phyloP scores from a whole-genome alignment of 1,139 yeast genomes.

The Diutina neorugosa region DNA sequence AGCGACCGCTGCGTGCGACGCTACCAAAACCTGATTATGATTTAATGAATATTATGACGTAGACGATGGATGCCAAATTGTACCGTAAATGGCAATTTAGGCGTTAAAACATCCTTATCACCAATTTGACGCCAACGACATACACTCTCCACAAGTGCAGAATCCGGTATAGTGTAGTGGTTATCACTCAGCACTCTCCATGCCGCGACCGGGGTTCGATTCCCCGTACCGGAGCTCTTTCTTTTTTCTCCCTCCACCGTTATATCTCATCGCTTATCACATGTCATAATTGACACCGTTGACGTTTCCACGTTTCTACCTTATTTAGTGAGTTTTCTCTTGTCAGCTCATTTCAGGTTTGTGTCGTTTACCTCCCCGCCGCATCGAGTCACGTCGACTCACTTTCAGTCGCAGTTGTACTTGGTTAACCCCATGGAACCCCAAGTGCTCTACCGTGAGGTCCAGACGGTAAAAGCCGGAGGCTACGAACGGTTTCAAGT shows the following conservation, averaged over 20 bases:
- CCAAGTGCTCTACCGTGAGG: neutral
- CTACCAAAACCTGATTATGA: constrained; percentile 12
- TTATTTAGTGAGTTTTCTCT: no score
- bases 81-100: no score
- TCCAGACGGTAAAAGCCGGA: constrained; percentile 1
- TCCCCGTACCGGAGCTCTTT: constrained; percentile 3
- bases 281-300: neutral
- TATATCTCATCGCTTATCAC: neutral
- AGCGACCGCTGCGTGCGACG: constrained; percentile 26
- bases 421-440: neutral
- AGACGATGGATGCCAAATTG: neutral
- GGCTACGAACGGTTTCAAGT: constrained; percentile 1
- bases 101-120: no score
- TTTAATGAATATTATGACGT: neutral
- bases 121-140: no score
- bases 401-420: neutral
- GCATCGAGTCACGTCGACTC: neutral
- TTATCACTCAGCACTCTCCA: constrained; percentile 3
- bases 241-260: neutral
- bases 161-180: constrained; percentile 3
- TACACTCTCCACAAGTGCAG: no score
- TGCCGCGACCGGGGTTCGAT: constrained; percentile 3
- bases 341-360: no score
- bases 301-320: no score
- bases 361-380: neutral